Conservation (phyloP, 164 flowering plant genomes). For the Paratinospora sagittata region DNA sequence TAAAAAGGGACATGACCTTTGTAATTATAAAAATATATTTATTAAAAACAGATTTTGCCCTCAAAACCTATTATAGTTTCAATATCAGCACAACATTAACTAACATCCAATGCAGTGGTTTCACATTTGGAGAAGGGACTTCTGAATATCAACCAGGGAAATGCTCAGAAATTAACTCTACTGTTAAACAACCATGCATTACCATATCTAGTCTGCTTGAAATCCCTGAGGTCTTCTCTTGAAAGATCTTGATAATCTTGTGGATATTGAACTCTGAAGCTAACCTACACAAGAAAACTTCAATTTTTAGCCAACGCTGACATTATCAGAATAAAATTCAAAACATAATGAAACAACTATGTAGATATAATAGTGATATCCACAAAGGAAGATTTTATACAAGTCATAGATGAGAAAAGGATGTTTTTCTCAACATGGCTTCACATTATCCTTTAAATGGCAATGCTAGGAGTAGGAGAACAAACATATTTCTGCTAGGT, state of each 20-base stretch:
- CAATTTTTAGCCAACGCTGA: conserved; percentile 6
- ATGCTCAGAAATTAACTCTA: background rate
- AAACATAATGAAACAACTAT: too few relatives aligned
- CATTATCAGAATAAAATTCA: conserved; percentile 4
- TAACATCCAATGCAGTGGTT: background rate
- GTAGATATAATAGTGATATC: background rate
- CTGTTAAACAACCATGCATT: conserved; percentile 13
- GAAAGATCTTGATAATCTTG: conserved; percentile 71
- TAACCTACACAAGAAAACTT: conserved; percentile 48
- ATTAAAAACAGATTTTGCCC: too few relatives aligned
- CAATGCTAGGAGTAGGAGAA: background rate
- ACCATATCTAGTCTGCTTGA: conserved; percentile 97
- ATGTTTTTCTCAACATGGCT: background rate
- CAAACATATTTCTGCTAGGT: background rate
- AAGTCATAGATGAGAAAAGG: too few relatives aligned
- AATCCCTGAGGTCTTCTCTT: conserved; percentile 84
- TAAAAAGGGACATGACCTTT: too few relatives aligned
- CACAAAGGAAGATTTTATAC: background rate
- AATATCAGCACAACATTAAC: background rate
- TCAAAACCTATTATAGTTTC: too few relatives aligned
- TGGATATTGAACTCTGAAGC: conserved; percentile 87
- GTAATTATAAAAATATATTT: too few relatives aligned
- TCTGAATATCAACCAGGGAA: background rate
- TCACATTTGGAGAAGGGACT: background rate
- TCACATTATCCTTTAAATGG: background rate